phyloP scores from a whole-genome alignment of 495 filamentous ascomycete species.

The Filosporella fistucella region DNA sequence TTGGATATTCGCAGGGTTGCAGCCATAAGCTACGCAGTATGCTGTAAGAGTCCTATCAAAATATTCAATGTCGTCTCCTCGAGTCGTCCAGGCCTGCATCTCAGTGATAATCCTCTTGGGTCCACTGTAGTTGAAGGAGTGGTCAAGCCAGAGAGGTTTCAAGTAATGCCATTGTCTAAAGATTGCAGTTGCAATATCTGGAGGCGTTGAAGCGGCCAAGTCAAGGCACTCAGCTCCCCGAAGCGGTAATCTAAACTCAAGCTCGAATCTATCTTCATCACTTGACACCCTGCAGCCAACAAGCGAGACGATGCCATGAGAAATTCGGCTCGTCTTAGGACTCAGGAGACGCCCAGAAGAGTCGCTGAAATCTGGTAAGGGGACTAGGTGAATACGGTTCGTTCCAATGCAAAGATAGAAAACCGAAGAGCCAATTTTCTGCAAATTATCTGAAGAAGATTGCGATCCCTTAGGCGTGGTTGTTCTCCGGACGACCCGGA shows the following conservation, averaged over 20 bases:
- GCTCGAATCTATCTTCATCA: conserved; percentile 78
- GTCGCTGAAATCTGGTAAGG: conserved; percentile 57
- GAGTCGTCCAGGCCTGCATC: conserved; percentile 40
- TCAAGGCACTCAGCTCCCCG: conserved; percentile 58
- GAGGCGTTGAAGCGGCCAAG: conserved; percentile 73
- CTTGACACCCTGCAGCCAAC: conserved; percentile 61
- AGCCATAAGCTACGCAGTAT: conserved; percentile 73
- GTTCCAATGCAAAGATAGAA: conserved; percentile 85
- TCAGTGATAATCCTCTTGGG: conserved; percentile 29
- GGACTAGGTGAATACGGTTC: conserved; percentile 77
- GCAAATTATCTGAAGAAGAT: conserved; percentile 70
- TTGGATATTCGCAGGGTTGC: conserved; percentile 65
- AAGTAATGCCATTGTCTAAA: conserved; percentile 71
- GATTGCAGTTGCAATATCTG: conserved; percentile 71
- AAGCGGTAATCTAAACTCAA: conserved; percentile 75
- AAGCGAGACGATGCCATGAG: conserved; percentile 74
- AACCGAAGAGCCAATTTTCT: conserved; percentile 64
- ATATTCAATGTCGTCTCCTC: conserved; percentile 68
- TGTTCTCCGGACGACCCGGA: conserved; percentile 73
- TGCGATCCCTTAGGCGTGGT: conserved; percentile 45
- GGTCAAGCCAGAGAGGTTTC: conserved; percentile 76
- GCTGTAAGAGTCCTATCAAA: conserved; percentile 82
- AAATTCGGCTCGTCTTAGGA: conserved; percentile 34
- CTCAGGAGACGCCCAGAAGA: conserved; percentile 44
- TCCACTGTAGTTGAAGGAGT: conserved; percentile 57